These are phyloP conservation scores for Rhodotorula sp. DNA, from an alignment of 1,284 basidiomycete genomes.

Conservation along the genomic window DNA sequence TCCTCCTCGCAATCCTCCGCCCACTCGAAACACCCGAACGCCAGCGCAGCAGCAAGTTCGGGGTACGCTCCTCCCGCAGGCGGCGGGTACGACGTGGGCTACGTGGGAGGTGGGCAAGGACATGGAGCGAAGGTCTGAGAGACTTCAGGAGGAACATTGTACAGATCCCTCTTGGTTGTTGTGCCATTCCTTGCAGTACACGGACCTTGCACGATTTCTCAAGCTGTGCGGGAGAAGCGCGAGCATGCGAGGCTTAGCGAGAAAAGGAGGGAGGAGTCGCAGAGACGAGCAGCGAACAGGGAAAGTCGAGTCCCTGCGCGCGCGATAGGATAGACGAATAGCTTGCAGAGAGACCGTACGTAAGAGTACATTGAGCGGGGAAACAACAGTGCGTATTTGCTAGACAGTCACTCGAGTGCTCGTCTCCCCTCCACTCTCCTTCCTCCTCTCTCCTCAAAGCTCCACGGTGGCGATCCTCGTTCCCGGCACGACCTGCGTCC, in stretches of 20 bases:
- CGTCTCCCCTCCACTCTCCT: too few relatives aligned
- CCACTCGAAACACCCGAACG: not conserved
- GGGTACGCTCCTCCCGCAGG: not conserved
- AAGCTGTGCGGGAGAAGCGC: too few relatives aligned
- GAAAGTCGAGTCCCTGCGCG: too few relatives aligned
- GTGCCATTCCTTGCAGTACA: too few relatives aligned
- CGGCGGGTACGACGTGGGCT: slow-evolving; percentile 20
- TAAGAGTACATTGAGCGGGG: not conserved
- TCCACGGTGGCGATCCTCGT: slow-evolving; percentile 39
- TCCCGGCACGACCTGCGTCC: slow-evolving; percentile 16
- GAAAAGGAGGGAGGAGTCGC: too few relatives aligned
- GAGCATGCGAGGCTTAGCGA: not conserved
- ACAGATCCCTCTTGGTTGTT: too few relatives aligned
- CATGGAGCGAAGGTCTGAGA: slow-evolving; percentile 10
- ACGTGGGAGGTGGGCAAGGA: not conserved
- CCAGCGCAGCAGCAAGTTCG: not conserved
- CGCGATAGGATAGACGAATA: not conserved
- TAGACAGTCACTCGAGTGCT: too few relatives aligned
- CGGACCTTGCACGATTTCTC: too few relatives aligned
- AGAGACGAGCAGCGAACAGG: too few relatives aligned
- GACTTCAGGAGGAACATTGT: too few relatives aligned
- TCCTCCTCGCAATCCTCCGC: not conserved
- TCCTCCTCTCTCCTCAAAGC: not conserved
- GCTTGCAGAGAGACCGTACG: not conserved
- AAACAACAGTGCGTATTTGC: too few relatives aligned